Conservation (phyloP, 106 monocot genomes). For the Dendrobium huoshanense region DNA sequence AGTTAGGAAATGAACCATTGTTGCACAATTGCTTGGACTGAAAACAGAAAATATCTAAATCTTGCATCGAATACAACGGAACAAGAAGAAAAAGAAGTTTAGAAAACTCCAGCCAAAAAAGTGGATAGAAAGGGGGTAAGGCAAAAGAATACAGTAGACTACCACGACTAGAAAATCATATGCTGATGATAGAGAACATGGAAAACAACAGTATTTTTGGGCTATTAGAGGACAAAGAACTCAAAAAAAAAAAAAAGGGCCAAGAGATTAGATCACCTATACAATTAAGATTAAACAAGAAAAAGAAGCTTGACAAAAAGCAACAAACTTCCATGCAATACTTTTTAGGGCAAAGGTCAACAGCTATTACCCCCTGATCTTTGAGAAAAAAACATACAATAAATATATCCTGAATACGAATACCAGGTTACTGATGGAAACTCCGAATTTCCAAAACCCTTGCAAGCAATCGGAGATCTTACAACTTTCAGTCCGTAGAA, state of each 20-base stretch:
- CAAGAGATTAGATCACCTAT: not conserved
- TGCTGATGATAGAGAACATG: not conserved
- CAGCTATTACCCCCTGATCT: not conserved
- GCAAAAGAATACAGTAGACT: not conserved
- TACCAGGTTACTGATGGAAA: not conserved
- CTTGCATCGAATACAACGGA: not conserved
- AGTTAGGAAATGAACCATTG: not conserved
- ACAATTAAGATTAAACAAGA: not conserved
- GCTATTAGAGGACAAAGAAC: not conserved
- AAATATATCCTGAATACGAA: not conserved
- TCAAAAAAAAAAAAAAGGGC: not conserved
- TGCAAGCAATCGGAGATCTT: not conserved
- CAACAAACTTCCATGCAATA: not conserved
- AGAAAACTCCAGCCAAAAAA: not conserved
- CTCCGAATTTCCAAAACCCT: not conserved
- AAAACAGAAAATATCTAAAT: not conserved
- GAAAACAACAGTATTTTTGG: not conserved
- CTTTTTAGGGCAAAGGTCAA: not conserved
- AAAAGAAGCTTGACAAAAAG: not conserved
- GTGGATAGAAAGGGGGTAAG: not conserved
- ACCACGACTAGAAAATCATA: not conserved
- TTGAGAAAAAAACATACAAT: not conserved
- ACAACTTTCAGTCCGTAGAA: not conserved
- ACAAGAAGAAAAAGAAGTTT: too few species aligned
- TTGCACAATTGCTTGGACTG: not conserved